A percentile compares a stretch with the other conserved stretches of the same genome.
These are phyloP conservation scores for Kodamaea suecica DNA, from an alignment of 1,139 yeast genomes.

Conservation along the genomic window DNA sequence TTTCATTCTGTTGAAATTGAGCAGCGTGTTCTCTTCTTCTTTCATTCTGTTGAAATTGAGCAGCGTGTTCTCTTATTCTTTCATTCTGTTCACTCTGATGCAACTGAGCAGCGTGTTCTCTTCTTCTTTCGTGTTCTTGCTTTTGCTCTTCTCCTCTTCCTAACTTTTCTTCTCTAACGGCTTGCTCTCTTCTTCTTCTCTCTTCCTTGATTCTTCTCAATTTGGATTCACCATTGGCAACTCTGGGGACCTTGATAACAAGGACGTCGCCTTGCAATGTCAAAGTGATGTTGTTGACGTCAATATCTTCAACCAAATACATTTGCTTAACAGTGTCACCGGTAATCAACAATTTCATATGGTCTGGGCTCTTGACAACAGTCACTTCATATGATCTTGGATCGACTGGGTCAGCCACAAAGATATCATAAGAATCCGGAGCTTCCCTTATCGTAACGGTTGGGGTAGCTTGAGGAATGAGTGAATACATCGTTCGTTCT, in stretches of 20 bases:
- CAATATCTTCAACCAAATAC: slow-evolving; percentile 7
- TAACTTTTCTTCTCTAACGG: slow-evolving; percentile 5
- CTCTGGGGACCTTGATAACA: slow-evolving; percentile 4
- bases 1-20: no score
- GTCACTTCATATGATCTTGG: slow-evolving; percentile 8
- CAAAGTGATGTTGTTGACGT: slow-evolving; percentile 6
- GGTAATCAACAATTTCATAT: slow-evolving; percentile 7
- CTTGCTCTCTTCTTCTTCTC: slow-evolving; percentile 1
- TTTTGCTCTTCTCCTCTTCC: not conserved
- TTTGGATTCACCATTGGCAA: not conserved
- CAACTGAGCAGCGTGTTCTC: no score
- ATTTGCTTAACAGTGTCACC: slow-evolving; percentile 6
- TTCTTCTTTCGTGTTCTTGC: slow-evolving; percentile 1
- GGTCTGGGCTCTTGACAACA: slow-evolving; percentile 6
- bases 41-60: no score
- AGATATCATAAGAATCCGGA: slow-evolving; percentile 5
- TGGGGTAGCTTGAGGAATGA: slow-evolving; percentile 1
- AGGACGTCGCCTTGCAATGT: slow-evolving; percentile 5
- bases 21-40: no score
- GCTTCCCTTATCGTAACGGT: slow-evolving; percentile 5
- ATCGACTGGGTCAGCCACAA: slow-evolving; percentile 6
- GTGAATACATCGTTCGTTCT: not conserved
- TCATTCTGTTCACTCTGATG: no score
- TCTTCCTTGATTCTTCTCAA: not conserved
- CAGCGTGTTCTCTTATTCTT: no score